A percentile compares a stretch with the other conserved stretches of the same genome.
phyloP scores from a whole-genome alignment of 2,329 filamentous ascomycete species.

The Verticillium zaregamsianum region DNA sequence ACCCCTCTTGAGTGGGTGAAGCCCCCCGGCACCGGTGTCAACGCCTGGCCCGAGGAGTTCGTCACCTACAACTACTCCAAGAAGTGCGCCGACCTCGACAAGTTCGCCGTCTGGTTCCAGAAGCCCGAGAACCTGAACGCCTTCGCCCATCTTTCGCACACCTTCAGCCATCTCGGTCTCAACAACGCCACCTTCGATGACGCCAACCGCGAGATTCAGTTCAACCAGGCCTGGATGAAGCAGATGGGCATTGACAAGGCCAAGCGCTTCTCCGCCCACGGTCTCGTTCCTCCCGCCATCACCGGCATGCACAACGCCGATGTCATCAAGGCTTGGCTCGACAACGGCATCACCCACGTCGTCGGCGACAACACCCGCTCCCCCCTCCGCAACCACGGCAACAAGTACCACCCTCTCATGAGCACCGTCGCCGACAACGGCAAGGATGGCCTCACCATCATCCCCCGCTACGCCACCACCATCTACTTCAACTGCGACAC shows the following conservation, averaged over 20 bases:
- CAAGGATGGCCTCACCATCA: constrained; percentile 50
- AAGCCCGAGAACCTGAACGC: constrained; percentile 41
- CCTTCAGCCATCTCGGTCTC: constrained; percentile 55
- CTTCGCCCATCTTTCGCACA: constrained; percentile 58
- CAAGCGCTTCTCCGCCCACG: constrained; percentile 43
- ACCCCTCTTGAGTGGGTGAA: constrained; percentile 41
- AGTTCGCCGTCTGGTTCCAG: constrained; percentile 50
- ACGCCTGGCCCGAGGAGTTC: constrained; percentile 46
- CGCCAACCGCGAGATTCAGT: constrained; percentile 51
- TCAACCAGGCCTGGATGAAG: constrained; percentile 56
- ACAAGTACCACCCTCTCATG: constrained; percentile 50
- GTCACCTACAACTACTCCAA: constrained; percentile 47
- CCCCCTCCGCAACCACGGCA: constrained; percentile 43
- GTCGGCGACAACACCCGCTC: constrained; percentile 62
- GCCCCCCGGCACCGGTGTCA: constrained; percentile 44
- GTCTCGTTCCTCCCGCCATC: constrained; percentile 59
- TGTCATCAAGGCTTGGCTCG: constrained; percentile 53
- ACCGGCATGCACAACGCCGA: constrained; percentile 63
- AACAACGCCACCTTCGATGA: constrained; percentile 59
- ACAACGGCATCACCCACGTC: constrained; percentile 54
- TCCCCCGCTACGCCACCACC: constrained; percentile 56
- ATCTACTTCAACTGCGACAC: constrained; percentile 64
- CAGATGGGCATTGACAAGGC: constrained; percentile 45
- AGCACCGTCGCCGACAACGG: constrained; percentile 48
- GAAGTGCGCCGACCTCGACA: constrained; percentile 44